Evolutionary conservation across 2,329 filamentous ascomycete genomes (phyloP).

Genomic region (Sordariomycetes sp.): DNA sequence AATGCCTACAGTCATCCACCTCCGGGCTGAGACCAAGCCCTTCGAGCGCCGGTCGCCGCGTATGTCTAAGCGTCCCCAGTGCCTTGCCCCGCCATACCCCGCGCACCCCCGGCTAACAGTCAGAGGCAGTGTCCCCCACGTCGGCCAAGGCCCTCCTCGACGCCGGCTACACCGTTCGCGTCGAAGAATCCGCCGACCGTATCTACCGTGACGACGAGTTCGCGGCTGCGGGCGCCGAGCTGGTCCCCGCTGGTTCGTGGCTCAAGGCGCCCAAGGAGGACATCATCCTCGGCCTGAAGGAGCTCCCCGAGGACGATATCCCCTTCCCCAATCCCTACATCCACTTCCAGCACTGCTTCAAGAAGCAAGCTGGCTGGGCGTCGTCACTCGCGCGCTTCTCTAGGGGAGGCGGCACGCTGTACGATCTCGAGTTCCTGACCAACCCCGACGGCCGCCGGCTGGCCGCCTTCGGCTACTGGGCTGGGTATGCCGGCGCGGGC

Average conservation of each 20-base stretch:
- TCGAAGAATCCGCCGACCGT: constrained; percentile 50
- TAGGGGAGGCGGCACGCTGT: constrained; percentile 60
- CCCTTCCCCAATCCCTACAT: constrained; percentile 1
- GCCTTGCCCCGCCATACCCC: background rate
- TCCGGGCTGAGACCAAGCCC: constrained; percentile 8
- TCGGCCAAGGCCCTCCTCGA: constrained; percentile 36
- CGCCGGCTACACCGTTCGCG: constrained; percentile 53
- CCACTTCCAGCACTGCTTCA: constrained; percentile 59
- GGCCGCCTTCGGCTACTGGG: constrained; percentile 60
- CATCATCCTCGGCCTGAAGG: constrained; percentile 66
- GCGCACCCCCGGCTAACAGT: background rate
- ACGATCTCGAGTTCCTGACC: constrained; percentile 78
- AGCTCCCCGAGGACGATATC: constrained; percentile 53
- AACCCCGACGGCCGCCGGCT: constrained; percentile 57
- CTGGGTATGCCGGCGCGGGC: constrained; percentile 63
- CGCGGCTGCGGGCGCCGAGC: constrained; percentile 44
- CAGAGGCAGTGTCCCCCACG: constrained; percentile 19
- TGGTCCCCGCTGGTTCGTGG: constrained; percentile 58
- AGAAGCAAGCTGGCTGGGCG: constrained; percentile 68
- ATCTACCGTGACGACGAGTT: constrained; percentile 52
- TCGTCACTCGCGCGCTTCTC: constrained; percentile 68
- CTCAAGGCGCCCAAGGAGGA: constrained; percentile 51
- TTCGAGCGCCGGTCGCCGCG: constrained; percentile 7
- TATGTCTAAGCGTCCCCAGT: background rate
- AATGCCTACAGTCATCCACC: constrained; percentile 8